phyloP scores from a whole-genome alignment of 2,329 filamentous ascomycete genomes.

The Cephalotrichum gorgonifer region DNA sequence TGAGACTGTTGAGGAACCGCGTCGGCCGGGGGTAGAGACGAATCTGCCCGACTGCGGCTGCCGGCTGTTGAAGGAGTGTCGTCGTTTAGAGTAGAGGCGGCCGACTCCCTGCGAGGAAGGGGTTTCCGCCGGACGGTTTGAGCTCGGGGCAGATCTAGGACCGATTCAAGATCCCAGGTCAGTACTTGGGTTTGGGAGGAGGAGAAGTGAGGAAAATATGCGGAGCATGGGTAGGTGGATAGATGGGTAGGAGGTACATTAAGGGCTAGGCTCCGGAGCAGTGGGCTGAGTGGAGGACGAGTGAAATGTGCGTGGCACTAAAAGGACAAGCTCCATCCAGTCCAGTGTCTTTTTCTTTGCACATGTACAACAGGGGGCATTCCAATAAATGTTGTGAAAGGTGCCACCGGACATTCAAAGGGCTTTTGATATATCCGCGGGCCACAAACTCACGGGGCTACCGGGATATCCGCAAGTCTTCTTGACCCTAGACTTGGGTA shows the following conservation, averaged over 20 bases:
- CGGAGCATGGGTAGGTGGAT: too few species aligned
- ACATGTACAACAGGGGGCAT: not conserved
- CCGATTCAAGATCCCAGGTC: not conserved
- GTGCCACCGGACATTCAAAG: not conserved
- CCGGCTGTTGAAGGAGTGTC: not conserved
- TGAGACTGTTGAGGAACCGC: not conserved
- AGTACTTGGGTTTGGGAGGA: not conserved
- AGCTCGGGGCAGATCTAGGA: not conserved
- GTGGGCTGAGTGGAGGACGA: not conserved
- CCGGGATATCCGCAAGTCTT: not conserved
- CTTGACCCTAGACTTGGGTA: not conserved
- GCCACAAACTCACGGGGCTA: not conserved
- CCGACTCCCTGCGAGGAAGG: not conserved
- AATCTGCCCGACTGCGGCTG: not conserved
- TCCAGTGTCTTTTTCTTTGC: too few species aligned
- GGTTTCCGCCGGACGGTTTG: not conserved
- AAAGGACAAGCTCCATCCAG: not conserved
- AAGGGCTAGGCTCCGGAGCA: too few species aligned
- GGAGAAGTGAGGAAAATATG: not conserved
- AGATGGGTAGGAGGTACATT: too few species aligned
- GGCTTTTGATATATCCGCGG: not conserved
- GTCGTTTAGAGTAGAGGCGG: not conserved
- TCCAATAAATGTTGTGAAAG: slow-evolving; percentile 1
- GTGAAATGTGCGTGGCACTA: not conserved
- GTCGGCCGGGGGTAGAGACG: not conserved